A percentile compares a stretch with the other conserved stretches of the same genome.
Evolutionary conservation across 352 stramenopile species (phyloP).

Genomic region (Elongisporangium prolatum): DNA sequence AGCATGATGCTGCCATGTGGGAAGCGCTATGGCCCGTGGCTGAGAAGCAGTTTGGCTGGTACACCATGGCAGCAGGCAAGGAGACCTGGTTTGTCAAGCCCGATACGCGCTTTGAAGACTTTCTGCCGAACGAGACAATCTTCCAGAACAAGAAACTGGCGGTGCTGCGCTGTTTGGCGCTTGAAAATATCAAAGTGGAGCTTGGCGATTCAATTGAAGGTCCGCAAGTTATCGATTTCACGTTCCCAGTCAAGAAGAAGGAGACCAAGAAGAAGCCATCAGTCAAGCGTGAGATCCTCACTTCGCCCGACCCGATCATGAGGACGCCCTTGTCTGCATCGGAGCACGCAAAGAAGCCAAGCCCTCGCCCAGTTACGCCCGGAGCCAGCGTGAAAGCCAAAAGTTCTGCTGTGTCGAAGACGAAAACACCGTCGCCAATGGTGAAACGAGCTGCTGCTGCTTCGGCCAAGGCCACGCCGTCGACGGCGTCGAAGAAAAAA

Average conservation of each 20-base stretch:
- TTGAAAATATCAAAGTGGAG: constrained; percentile 42
- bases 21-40: constrained; percentile 60
- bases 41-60: constrained; percentile 61
- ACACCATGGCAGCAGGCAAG: constrained; percentile 59
- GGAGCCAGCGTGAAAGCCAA: too few species aligned
- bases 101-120: constrained; percentile 60
- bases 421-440: too few species aligned
- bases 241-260: constrained; percentile 2
- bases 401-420: constrained; percentile 3
- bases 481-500: constrained; percentile 21
- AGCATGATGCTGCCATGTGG: constrained; percentile 34
- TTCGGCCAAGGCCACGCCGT: constrained; percentile 16
- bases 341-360: constrained; percentile 24
- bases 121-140: constrained; percentile 74
- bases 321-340: constrained; percentile 35
- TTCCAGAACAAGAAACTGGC: constrained; percentile 77
- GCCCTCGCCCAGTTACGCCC: constrained; percentile 5
- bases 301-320: constrained; percentile 3
- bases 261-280: constrained; percentile 15
- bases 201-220: constrained; percentile 71
- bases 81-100: constrained; percentile 79
- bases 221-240: constrained; percentile 30
- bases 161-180: constrained; percentile 55
- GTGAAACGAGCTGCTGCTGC: too few species aligned
- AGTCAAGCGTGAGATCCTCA: constrained; percentile 4